These are phyloP conservation scores for Sporothrix curviconia DNA, from an alignment of 2,329 filamentous ascomycete genomes.

Conservation along the genomic window DNA sequence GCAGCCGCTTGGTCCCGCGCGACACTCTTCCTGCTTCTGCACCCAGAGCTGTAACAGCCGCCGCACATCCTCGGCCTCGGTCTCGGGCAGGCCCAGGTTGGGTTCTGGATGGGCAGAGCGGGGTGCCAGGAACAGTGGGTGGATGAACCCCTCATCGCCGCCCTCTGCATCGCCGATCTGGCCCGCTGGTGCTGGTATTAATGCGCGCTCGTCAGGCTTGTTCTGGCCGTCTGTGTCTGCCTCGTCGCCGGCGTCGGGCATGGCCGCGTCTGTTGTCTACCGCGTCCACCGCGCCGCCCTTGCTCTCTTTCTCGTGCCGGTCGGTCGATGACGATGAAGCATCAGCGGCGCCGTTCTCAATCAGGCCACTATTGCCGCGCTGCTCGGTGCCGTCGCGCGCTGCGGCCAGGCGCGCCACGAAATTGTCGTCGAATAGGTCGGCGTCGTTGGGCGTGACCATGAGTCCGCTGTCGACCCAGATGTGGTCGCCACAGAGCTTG, in stretches of 20 bases:
- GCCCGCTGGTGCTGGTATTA: neutral
- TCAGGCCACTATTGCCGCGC: neutral
- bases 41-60: conserved; percentile 68
- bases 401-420: conserved; percentile 28
- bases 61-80: conserved; percentile 72
- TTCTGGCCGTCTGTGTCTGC: neutral
- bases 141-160: conserved; percentile 50
- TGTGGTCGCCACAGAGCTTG: conserved; percentile 66
- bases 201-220: neutral
- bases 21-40: conserved; percentile 83
- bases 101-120: conserved; percentile 56
- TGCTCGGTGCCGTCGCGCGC: neutral
- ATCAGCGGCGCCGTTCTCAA: neutral
- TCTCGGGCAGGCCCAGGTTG: conserved; percentile 63
- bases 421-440: conserved; percentile 46
- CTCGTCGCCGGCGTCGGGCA: neutral
- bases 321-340: neutral
- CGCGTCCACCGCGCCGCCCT: neutral
- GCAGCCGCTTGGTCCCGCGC: conserved; percentile 60
- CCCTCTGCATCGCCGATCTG: neutral
- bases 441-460: conserved; percentile 52
- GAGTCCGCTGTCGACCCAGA: conserved; percentile 55
- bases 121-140: conserved; percentile 68
- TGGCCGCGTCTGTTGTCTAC: neutral
- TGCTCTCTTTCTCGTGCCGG: neutral